Evolutionary conservation across 2,329 filamentous ascomycete genomes (phyloP), one percentile per base, ranked within the genome.

Genomic region (Pseudogymnoascus sp.): DNA sequence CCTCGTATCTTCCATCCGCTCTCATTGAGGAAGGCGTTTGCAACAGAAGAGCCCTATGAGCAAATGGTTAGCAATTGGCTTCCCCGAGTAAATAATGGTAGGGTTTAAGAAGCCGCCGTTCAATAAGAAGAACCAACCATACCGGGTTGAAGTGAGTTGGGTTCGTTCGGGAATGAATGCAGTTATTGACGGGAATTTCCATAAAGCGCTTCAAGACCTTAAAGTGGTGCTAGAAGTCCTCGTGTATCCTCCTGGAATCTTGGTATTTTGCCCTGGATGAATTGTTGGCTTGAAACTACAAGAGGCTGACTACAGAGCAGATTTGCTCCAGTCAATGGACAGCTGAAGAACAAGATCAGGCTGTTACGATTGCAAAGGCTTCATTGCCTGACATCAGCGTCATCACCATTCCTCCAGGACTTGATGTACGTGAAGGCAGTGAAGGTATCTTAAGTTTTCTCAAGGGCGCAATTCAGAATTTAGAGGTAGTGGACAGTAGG

Each of bases 11-110:
- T 73, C 72, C 76, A 82, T 53, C 77, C 71, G 31, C 75, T 72
- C 67, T 80, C 75, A 60, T 71, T 72, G 63, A 81, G 76, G 65
- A 82, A 74, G 61, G 73, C 71, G 2, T 70, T 65, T 63, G 81
- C 73, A 31, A 82, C 77, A 31, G 78, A 79, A 37, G 77, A 77
- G 44, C 80, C 80, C 69, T 83, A 11, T 16, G 14, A 5, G 80
- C 0, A 28, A 1, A 4, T 11, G 8, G 23, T 50, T 50, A 50
- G 6, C 10, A 50, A 50, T 16, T 16, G 14, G 44, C 12, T 28
- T 50, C 5, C 10, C 4, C 12, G 44, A 28, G 14, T 5, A 10
- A n/a, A 28, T 10, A 50, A 2, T 10, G 23, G 44, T 12, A 28
- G 7, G 14, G 10, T 11, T 50, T 28, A 50, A 10, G 44, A 28